phyloP scores from a whole-genome alignment of 805 yeast genomes.

The Teunomyces lycoperdinae region DNA sequence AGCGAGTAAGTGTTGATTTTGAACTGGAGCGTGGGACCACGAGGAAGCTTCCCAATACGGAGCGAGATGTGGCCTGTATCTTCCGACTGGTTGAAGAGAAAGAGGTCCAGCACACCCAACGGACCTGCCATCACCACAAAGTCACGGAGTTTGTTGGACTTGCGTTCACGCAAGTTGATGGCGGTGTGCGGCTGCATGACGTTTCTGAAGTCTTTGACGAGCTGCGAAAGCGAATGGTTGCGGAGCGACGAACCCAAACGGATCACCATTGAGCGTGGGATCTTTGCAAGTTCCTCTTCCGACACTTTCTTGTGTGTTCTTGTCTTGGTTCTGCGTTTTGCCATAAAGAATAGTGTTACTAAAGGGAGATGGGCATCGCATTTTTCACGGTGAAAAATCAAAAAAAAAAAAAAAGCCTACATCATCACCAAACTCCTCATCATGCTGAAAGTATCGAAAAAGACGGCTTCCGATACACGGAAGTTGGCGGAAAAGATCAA shows the following conservation, averaged over 20 bases:
- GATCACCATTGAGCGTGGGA: slow-evolving; percentile 93
- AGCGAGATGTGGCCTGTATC: slow-evolving; percentile 76
- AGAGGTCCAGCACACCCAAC: slow-evolving; percentile 83
- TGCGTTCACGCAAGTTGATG: slow-evolving; percentile 78
- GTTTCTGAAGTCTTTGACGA: slow-evolving; percentile 82
- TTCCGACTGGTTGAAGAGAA: slow-evolving; percentile 81
- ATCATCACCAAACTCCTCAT: no score
- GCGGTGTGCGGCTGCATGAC: slow-evolving; percentile 98
- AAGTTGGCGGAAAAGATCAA: slow-evolving; percentile 58
- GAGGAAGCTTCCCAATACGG: slow-evolving; percentile 81
- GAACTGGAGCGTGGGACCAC: slow-evolving; percentile 93
- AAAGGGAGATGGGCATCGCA: not conserved
- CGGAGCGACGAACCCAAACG: slow-evolving; percentile 74
- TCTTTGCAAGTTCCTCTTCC: slow-evolving; percentile 65
- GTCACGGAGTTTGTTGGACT: slow-evolving; percentile 83
- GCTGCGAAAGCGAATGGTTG: slow-evolving; percentile 78
- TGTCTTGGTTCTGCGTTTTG: slow-evolving; percentile 56
- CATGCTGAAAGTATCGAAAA: slow-evolving; percentile 7
- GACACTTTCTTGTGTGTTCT: slow-evolving; percentile 76
- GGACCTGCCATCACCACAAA: slow-evolving; percentile 99
- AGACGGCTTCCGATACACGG: slow-evolving; percentile 29
- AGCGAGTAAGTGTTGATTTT: slow-evolving; percentile 73
- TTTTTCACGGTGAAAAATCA: not conserved
- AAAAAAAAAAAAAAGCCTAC: no score
- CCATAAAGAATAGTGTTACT: slow-evolving; percentile 23